Evolutionary conservation across 176 grass and related monocot species (phyloP), one percentile per base, ranked within the genome.

Genomic region (Oryza meridionalis): DNA sequence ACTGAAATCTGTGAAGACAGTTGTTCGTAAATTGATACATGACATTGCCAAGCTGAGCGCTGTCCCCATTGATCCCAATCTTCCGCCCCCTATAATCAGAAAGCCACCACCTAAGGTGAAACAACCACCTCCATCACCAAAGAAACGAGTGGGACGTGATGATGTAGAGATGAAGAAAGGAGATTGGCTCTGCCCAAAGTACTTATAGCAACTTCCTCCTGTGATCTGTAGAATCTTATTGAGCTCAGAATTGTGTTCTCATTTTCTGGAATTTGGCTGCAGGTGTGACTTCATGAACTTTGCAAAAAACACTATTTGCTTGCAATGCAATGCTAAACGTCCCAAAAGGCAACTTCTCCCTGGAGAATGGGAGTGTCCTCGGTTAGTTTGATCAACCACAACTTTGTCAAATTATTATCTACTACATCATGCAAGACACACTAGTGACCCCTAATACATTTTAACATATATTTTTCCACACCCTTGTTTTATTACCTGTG

Each of bases 201-300:
- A 98, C 58, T 72, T 85, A 62, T 76, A 66, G 24, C 32, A 27
- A 63, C 75, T 79, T 73, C 43, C 15, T 24, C 67, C 43, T 79
- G 13, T 84, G 72, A 38, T 87, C 81, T 87, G 19, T 84, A 70
- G 24, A 74, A 81, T 77, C 58, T 88, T 84, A 16, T 73, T 81
- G 13, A 72, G 53, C 81, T 43, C n/a, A 72, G 10, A 88, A 67
- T 76, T 33, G 42, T 47, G 16, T 88, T 85, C 65, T 91, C 58
- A 71, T 65, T 80, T 58, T 38, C 27, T 87, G 37, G 79, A 40
- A 33, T 88, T 65, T 94, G 35, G 27, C 73, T 82, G 81, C 90
- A 98, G 96, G 89, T 98, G 96, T 90, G 93, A 98, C 77, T 98
- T 98, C 87, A 93, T 98, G 96, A 98, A 98, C 74, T 98, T 98